Evolutionary conservation across 148 eudicot species (phyloP).

Genomic region (Mesembryanthemum crystallinum): DNA sequence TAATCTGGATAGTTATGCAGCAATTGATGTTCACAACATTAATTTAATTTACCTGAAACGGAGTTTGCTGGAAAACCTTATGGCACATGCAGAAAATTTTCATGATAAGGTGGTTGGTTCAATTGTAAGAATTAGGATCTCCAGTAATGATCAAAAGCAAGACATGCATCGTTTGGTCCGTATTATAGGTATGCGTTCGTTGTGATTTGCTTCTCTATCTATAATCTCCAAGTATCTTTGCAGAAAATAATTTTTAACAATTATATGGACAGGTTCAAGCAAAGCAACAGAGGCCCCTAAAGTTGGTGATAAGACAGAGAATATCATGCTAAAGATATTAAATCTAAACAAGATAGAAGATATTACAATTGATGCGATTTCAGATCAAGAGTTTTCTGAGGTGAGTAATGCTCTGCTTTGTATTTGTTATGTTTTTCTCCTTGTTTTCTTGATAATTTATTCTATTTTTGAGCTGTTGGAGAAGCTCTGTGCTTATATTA

Average conservation of each 20-base stretch:
- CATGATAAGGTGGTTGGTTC: slow-evolving; percentile 85
- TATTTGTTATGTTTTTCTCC: neutral
- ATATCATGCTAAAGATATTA: slow-evolving; percentile 72
- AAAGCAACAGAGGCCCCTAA: slow-evolving; percentile 64
- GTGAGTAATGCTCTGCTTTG: slow-evolving; percentile 34
- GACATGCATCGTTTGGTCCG: slow-evolving; percentile 86
- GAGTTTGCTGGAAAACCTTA: slow-evolving; percentile 62
- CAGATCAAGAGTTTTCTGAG: slow-evolving; percentile 93
- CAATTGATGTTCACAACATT: slow-evolving; percentile 81
- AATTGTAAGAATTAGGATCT: slow-evolving; percentile 78
- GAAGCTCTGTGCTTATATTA: neutral
- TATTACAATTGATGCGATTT: slow-evolving; percentile 60
- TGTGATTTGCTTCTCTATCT: neutral
- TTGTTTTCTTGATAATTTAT: neutral
- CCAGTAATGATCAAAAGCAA: slow-evolving; percentile 71
- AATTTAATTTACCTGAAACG: slow-evolving; percentile 75
- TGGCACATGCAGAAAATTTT: slow-evolving; percentile 54
- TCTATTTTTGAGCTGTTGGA: neutral
- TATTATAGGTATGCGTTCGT: slow-evolving; percentile 64
- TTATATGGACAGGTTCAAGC: slow-evolving; percentile 53
- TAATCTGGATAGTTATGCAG: slow-evolving; percentile 78
- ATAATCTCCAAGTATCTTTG: neutral
- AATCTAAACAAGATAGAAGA: slow-evolving; percentile 84
- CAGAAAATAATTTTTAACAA: neutral
- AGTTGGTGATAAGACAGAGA: slow-evolving; percentile 49